Evolutionary conservation across 108 stramenopile species (phyloP), one percentile per base, ranked within the genome.

Genomic region (Nitzschia inconspicua): DNA sequence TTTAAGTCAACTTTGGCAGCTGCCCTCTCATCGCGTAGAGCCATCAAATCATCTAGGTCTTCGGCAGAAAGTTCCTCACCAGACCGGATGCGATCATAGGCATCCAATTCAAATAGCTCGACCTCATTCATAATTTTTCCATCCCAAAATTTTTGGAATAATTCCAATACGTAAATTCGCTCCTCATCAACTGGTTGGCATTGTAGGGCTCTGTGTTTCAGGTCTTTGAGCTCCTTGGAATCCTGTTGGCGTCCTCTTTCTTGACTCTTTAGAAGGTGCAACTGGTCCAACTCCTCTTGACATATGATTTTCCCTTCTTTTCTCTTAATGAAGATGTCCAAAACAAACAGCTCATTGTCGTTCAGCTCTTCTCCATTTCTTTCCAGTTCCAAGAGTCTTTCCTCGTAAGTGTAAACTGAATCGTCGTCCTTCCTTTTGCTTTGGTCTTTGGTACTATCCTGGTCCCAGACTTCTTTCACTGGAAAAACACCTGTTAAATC

Each of bases 111-210:
- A 54, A 39, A 46, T 27, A 10, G 8, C 26, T 65, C 52, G 0
- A 46, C 52, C 34, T 39, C 42, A 44, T 65, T 44, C 19, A 53
- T 34, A 1, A 3, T 0, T 23, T 31, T 31, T 24, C 29, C 53
- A 2, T 20, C 23, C 26, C 29, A n/a, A 9, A 19, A n/a, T 29
- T 44, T 16, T 11, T n/a, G n/a, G n/a, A n/a, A n/a, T n/a, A 64
- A 30, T 14, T 41, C 51, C 37, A 64, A 40, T 14, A 44, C 32
- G 23, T 64, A 53, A 1, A 64, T 28, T 3, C 63, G 51, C 11
- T 42, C 63, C 22, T 48, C 40, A 30, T 64, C 63, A 14, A 64
- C 29, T 8, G 7, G 14, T 20, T 53, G 40, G 3, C 63, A n/a
- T n/a, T n/a, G n/a, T n/a, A n/a, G n/a, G n/a, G n/a, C n/a, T n/a